Conservation (phyloP, 257 asterid genomes). For the Verbascum thapsus region DNA sequence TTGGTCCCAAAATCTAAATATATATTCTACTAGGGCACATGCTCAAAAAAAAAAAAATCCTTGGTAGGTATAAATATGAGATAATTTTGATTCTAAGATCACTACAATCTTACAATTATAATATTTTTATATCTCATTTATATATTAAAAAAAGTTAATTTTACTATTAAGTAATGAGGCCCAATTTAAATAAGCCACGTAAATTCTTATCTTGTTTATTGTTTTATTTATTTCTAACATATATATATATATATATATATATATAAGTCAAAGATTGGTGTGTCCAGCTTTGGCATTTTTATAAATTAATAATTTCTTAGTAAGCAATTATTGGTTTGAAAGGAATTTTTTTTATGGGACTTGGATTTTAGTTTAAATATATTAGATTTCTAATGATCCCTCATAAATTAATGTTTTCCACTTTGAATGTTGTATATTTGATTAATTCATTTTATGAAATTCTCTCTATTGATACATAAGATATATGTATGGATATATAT, state of each 20-base stretch:
- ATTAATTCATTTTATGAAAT: not conserved
- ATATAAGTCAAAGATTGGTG: slow-evolving; percentile 26
- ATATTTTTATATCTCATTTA: too few relatives aligned
- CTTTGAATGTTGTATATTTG: not conserved
- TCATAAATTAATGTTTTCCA: too few relatives aligned
- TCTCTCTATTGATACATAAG: too few relatives aligned
- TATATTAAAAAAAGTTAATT: too few relatives aligned
- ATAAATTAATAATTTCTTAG: not conserved
- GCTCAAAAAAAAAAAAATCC: not conserved
- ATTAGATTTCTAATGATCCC: not conserved
- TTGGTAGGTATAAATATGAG: too few relatives aligned
- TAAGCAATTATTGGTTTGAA: not conserved
- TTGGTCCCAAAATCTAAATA: not conserved
- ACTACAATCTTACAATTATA: too few relatives aligned
- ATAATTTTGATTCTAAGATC: too few relatives aligned
- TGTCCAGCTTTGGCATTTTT: slow-evolving; percentile 22
- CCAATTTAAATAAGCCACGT: too few relatives aligned
- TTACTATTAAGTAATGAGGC: too few relatives aligned
- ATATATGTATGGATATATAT: too few relatives aligned
- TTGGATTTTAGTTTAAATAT: not conserved
- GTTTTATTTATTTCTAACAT: not conserved
- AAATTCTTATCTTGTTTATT: too few relatives aligned
- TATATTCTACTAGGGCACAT: not conserved
- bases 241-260: not conserved
- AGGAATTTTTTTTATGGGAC: not conserved